Base-by-base conservation (phyloP, 768 basidiomycete genomes). In the Tremella mesenterica region DNA sequence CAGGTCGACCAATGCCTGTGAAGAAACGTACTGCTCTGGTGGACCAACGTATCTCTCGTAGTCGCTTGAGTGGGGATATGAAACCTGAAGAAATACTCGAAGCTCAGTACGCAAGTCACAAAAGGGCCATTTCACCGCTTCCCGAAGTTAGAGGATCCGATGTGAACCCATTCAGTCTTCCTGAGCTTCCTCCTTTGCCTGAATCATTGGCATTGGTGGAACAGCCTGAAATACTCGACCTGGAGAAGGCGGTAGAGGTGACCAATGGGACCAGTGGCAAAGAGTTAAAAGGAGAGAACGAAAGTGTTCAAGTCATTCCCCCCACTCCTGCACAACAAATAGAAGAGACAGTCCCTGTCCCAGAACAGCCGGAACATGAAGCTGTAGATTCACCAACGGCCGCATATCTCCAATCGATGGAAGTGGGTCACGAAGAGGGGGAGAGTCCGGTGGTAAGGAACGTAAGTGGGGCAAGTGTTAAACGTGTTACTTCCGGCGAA, bases 11-110 rank as follows among this genome's bases (percentile, higher is more conserved):
- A 56, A 77, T 86, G 41, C 91, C 88, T 12, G 67, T 83, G 21
- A 80, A 90, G 36, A 92, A 91, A 67, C 85, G 87, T 50, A 93
- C 91, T 2, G 85, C 85, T 0, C 84, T 84, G 0, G 76, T 92
- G 43, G 91, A 95, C 71, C 85, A 91, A 83, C 84, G 90, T 44
- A 78, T 88, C 71, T 88, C 84, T 60, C 79, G 90, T 57, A 81
- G 82, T 60, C 80, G 79, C 52, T 81, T 93, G 49, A 60, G 59
- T 50, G 84, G 85, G 2, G 85, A 83, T 23, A 79, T 80, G 3
- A 85, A 89, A 57, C 75, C 81, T 2, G 78, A 81, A 56, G 83
- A 88, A 55, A 75, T 87, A 13, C 79, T 88, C 16, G 82, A 81
- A 13, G 83, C 81, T 30, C 73, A 72, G 41, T 54, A 61, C 39